A percentile compares a stretch with the other conserved stretches of the same genome.
Evolutionary conservation across 2,329 filamentous ascomycete species (phyloP).

Genomic region (Zasmidium cellare): DNA sequence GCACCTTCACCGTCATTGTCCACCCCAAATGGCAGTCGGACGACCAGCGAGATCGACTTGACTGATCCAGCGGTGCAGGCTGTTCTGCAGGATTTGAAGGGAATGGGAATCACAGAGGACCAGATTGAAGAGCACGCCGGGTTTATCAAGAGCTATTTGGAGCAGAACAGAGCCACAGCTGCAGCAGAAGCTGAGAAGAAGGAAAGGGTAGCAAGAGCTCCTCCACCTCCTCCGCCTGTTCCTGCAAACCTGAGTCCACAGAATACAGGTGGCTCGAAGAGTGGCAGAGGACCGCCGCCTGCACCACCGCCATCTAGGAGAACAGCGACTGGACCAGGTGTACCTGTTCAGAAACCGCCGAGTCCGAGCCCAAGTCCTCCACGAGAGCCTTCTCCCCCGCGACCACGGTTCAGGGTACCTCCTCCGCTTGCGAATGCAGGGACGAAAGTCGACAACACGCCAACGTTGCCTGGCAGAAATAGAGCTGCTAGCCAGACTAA

Average conservation of each 20-base stretch:
- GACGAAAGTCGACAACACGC: conserved; percentile 48
- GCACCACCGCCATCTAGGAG: conserved; percentile 51
- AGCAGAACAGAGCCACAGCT: conserved; percentile 59
- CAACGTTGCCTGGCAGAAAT: conserved; percentile 59
- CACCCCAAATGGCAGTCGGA: conserved; percentile 20
- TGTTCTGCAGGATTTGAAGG: conserved; percentile 60
- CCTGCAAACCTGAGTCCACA: conserved; percentile 58
- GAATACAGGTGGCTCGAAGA: conserved; percentile 56
- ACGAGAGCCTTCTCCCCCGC: conserved; percentile 69
- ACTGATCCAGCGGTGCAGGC: conserved; percentile 63
- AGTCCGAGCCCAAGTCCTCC: conserved; percentile 60
- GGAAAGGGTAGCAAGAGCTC: conserved; percentile 55
- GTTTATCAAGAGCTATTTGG: conserved; percentile 68
- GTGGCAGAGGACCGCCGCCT: conserved; percentile 63
- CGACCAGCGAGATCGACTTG: conserved; percentile 55
- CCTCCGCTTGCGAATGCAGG: conserved; percentile 88
- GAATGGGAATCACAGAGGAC: conserved; percentile 68
- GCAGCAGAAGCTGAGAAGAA: conserved; percentile 46
- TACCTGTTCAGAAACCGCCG: conserved; percentile 45
- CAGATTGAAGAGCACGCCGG: conserved; percentile 67
- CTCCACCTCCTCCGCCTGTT: conserved; percentile 62
- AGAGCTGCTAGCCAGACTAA: conserved; percentile 32
- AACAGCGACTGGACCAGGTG: conserved; percentile 33
- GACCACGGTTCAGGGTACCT: conserved; percentile 76
- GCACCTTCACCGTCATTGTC: conserved; percentile 39